Evolutionary conservation across 345 rosid genomes (phyloP).

Genomic region (Durio zibethinus): DNA sequence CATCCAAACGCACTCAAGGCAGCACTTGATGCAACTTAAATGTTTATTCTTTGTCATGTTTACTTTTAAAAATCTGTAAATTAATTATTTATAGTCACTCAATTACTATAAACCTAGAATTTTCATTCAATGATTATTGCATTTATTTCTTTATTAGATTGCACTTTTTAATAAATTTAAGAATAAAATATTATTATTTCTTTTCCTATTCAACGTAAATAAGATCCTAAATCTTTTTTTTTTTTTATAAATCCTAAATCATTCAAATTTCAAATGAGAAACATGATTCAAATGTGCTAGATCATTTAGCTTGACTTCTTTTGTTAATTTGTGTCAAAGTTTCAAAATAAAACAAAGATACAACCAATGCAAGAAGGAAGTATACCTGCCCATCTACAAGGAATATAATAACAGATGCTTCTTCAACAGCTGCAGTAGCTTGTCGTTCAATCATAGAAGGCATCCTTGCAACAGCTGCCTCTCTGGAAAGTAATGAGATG

Average conservation of each 20-base stretch:
- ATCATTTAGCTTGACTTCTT: not conserved
- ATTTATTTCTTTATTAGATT: not conserved
- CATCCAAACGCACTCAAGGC: not conserved
- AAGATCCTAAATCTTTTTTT: not conserved
- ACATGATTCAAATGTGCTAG: not conserved
- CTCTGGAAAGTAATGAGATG: conserved; percentile 72
- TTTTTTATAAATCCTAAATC: not conserved
- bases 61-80: not conserved
- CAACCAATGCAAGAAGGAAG: conserved; percentile 18
- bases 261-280: not conserved
- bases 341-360: not conserved
- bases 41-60: not conserved
- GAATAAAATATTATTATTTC: not conserved
- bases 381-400: conserved; percentile 95
- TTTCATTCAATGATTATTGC: not conserved
- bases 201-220: not conserved
- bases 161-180: not conserved
- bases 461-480: conserved; percentile 93
- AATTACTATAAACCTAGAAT: not conserved
- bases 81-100: not conserved
- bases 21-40: not conserved
- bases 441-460: conserved; percentile 97
- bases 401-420: conserved; percentile 70
- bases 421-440: conserved; percentile 90
- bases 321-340: not conserved